Percentiles rank a stretch among this genome's conserved stretches.
These are phyloP conservation scores for Eucalyptus guilfoylei DNA, from an alignment of 345 rosid species.

Conservation along the genomic window DNA sequence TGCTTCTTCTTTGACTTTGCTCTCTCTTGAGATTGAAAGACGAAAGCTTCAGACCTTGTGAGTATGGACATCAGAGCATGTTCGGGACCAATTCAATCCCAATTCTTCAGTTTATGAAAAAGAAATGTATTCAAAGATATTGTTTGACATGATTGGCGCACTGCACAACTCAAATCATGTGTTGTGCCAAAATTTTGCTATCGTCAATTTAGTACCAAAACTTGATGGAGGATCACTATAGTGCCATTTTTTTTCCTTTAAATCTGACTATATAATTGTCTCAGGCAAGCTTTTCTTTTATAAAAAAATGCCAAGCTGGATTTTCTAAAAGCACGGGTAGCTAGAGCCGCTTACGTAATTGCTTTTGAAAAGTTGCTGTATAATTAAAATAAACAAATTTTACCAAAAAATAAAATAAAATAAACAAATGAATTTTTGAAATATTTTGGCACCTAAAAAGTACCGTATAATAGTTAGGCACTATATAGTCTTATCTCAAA, in stretches of 20 bases:
- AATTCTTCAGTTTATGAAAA: neutral
- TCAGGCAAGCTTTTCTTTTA: neutral
- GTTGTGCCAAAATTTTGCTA: neutral
- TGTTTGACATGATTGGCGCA: neutral
- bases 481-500: neutral
- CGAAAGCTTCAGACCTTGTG: neutral
- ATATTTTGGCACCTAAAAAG: neutral
- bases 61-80: neutral
- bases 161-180: neutral
- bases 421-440: neutral
- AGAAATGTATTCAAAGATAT: neutral
- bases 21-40: neutral
- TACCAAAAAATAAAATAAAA: no score
- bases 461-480: neutral
- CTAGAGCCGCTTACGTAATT: neutral
- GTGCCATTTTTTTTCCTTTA: neutral
- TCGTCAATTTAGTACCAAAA: neutral
- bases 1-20: neutral
- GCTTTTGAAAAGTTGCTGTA: neutral
- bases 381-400: neutral
- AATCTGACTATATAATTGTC: neutral
- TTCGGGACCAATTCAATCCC: neutral
- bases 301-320: neutral
- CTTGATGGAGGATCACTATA: neutral
- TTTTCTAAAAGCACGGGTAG: neutral